A percentile compares a stretch with the other conserved stretches of the same genome.
Conservation (phyloP, 2,329 filamentous ascomycete species). For the Aspergillus clavatus region DNA sequence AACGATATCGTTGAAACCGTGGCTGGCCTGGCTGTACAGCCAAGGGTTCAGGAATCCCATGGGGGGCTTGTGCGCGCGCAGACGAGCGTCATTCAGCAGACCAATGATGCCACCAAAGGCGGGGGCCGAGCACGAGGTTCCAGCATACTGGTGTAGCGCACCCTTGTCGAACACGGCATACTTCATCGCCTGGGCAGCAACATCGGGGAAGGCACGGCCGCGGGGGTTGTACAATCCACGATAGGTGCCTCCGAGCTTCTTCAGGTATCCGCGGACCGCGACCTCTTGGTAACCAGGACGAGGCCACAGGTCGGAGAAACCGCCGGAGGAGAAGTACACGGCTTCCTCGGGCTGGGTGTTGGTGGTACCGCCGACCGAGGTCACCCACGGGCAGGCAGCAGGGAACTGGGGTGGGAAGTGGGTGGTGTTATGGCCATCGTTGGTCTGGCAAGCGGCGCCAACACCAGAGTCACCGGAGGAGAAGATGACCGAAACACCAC, state of each 20-base stretch:
- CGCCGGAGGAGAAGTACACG: constrained; percentile 39
- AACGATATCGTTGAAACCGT: constrained; percentile 47
- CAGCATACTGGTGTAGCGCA: constrained; percentile 25
- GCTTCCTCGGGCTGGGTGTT: constrained; percentile 35
- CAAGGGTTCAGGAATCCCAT: constrained; percentile 60
- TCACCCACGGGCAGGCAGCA: constrained; percentile 36
- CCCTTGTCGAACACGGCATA: constrained; percentile 32
- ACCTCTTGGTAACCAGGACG: constrained; percentile 30
- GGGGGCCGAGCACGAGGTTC: constrained; percentile 52
- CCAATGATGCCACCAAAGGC: constrained; percentile 55
- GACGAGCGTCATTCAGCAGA: constrained; percentile 58
- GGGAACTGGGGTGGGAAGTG: constrained; percentile 43
- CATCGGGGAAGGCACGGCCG: constrained; percentile 40
- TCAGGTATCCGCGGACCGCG: constrained; percentile 35
- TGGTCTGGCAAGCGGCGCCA: constrained; percentile 31
- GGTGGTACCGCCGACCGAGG: constrained; percentile 41
- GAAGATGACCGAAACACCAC: constrained; percentile 47
- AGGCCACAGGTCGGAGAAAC: constrained; percentile 38
- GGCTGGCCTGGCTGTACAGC: constrained; percentile 46
- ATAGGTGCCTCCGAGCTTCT: constrained; percentile 22
- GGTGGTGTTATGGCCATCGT: constrained; percentile 32
- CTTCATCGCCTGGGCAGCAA: constrained; percentile 34
- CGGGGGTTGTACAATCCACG: constrained; percentile 28
- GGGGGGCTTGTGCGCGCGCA: constrained; percentile 45
- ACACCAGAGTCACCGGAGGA: constrained; percentile 49